These are phyloP conservation scores for Coniochaeta prunicola DNA, from an alignment of 2,329 filamentous ascomycete species.

Conservation along the genomic window DNA sequence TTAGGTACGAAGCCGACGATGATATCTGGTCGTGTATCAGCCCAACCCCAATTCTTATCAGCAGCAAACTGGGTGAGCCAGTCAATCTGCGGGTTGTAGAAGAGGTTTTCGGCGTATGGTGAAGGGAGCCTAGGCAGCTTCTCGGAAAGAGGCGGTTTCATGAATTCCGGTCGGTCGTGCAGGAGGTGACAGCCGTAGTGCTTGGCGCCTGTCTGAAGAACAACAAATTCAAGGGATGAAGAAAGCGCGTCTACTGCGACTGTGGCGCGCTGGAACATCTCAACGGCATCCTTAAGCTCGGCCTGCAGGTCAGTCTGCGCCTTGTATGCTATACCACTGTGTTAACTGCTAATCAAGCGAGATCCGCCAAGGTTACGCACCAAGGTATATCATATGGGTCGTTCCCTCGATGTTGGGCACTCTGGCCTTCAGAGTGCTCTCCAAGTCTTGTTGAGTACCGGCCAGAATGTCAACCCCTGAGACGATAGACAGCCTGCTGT, in stretches of 20 bases:
- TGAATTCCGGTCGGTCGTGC: constrained; percentile 26
- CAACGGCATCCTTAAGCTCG: constrained; percentile 29
- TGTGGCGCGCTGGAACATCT: constrained; percentile 31
- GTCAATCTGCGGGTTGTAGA: constrained; percentile 33
- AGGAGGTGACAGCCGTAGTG: constrained; percentile 33
- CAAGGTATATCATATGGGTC: constrained; percentile 35
- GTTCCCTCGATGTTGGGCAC: constrained; percentile 27
- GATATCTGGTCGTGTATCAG: constrained; percentile 30
- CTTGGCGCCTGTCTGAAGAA: constrained; percentile 27
- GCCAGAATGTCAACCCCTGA: constrained; percentile 33
- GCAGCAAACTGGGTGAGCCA: constrained; percentile 25
- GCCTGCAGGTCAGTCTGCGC: constrained; percentile 27
- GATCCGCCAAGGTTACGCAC: constrained; percentile 10
- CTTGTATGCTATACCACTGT: constrained; percentile 26
- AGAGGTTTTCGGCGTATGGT: constrained; percentile 25
- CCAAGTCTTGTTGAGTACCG: constrained; percentile 28
- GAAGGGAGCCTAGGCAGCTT: constrained; percentile 22
- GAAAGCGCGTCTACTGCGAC: constrained; percentile 24
- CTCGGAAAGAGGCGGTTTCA: constrained; percentile 26
- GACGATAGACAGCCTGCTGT: constrained; percentile 29
- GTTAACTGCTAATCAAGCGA: neutral
- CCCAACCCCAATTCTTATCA: constrained; percentile 30
- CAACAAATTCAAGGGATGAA: constrained; percentile 26
- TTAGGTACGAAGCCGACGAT: constrained; percentile 33
- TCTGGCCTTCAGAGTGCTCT: constrained; percentile 21